Base-by-base conservation (phyloP, 1,139 yeast genomes). In the Schwanniomyces etchellsii region DNA sequence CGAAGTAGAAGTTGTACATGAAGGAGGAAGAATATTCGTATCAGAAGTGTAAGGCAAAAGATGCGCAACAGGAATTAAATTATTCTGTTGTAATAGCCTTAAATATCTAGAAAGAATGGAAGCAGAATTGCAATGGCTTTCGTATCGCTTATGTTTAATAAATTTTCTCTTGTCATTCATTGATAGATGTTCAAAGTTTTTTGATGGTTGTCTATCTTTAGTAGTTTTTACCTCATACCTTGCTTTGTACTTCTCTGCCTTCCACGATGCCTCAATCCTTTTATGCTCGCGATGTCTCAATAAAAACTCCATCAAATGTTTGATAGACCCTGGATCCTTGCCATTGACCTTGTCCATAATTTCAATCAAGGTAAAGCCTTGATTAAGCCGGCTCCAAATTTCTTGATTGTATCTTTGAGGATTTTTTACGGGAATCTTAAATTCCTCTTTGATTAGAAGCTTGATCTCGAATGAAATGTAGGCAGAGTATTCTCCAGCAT, bases 21-120 rank as follows among this genome's bases (percentile, higher is more conserved):
- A 23, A 23, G 7, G 7, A 7, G 6, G 14, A 7, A 7, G 14
- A 7, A 7, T 9, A 11, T 7, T 23, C 14, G 14, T 9, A 10
- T 32, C 28, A 16, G 31, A 14, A 2, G 63, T 55, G 33, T 58
- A 55, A 1, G 68, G 64, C 10, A 65, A 43, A 16, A 52, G 40
- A 27, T 43, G 52, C 0, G 73, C 70, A 14, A 55, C 51, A 1
- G 70, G 68, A 1, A 64, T 27, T 28, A 42, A 42, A 9, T 49
- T 46, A 0, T 33, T 26, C 21, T 38, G 34, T 37, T 64, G 71
- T 16, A 54, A 45, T 18, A 39, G 40, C 32, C 57, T 59, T 15
- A 67, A 33, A 39, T 52, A 57, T 11, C 56, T 44, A 11, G 60
- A 45, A 6, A 60, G 41, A 9, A 56, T 38, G 20, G 41, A 43